Percentiles rank a stretch among this genome's conserved stretches.
Conservation (phyloP, 2,329 filamentous ascomycete genomes). For the Keithomyces neogunnii region DNA sequence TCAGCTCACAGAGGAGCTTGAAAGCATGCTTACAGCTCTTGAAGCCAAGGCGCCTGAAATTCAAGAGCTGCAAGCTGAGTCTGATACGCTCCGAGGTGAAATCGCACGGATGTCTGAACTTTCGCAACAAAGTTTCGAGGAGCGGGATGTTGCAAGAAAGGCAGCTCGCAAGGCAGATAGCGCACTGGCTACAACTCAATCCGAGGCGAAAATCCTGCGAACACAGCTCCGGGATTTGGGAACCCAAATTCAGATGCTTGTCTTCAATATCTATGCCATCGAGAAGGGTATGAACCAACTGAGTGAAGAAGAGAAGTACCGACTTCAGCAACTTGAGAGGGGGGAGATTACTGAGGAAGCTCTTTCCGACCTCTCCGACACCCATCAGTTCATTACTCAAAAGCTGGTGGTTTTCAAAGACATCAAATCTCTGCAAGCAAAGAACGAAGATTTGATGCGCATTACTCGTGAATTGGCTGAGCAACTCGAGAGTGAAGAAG, state of each 20-base stretch:
- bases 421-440: conserved; percentile 73
- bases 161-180: conserved; percentile 70
- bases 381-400: conserved; percentile 81
- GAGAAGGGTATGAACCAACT: conserved; percentile 71
- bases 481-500: conserved; percentile 86
- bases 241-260: conserved; percentile 80
- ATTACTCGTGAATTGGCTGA: conserved; percentile 79
- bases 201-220: conserved; percentile 70
- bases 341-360: conserved; percentile 66
- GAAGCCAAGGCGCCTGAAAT: conserved; percentile 84
- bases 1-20: conserved; percentile 66
- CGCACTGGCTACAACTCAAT: conserved; percentile 53
- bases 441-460: conserved; percentile 77
- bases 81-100: conserved; percentile 70
- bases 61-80: conserved; percentile 74
- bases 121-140: conserved; percentile 71
- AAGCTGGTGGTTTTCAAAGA: conserved; percentile 86
- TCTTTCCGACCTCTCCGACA: conserved; percentile 69
- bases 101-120: conserved; percentile 78
- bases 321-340: conserved; percentile 68
- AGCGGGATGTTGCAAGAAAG: conserved; percentile 71
- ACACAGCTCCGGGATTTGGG: conserved; percentile 85
- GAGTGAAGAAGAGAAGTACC: conserved; percentile 60
- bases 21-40: conserved; percentile 77
- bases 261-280: conserved; percentile 76